These are phyloP conservation scores for Tolypocladium album DNA, from an alignment of 2,329 filamentous ascomycete species.

Conservation along the genomic window DNA sequence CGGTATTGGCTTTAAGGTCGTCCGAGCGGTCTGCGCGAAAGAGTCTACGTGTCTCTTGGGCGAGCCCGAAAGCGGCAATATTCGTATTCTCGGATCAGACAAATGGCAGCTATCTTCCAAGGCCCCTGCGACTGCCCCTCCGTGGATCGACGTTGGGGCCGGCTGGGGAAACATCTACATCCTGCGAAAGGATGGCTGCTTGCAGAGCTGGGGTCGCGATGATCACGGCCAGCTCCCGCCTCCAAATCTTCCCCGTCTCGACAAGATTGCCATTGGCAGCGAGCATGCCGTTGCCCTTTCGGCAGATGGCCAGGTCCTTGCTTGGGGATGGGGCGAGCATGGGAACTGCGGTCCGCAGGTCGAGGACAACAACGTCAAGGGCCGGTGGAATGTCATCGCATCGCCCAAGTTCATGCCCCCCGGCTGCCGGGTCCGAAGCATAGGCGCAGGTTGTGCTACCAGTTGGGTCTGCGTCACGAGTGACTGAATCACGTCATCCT, in stretches of 20 bases:
- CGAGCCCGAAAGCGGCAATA: conserved; percentile 40
- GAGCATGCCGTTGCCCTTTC: conserved; percentile 78
- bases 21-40: conserved; percentile 63
- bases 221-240: conserved; percentile 77
- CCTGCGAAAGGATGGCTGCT: conserved; percentile 44
- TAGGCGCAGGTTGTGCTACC: conserved; percentile 85
- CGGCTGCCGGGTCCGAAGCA: conserved; percentile 39
- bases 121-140: conserved; percentile 39
- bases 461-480: conserved; percentile 57
- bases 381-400: conserved; percentile 56
- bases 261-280: conserved; percentile 68
- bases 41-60: conserved; percentile 74
- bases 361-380: conserved; percentile 55
- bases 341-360: conserved; percentile 79
- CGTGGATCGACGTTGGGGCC: conserved; percentile 60
- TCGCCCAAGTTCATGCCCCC: conserved; percentile 43
- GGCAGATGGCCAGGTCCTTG: conserved; percentile 53
- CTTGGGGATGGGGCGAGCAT: conserved; percentile 97
- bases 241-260: conserved; percentile 43
- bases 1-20: conserved; percentile 48
- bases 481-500: background rate
- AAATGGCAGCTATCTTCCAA: conserved; percentile 57
- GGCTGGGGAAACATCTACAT: conserved; percentile 79
- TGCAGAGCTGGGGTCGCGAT: conserved; percentile 72
- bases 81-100: conserved; percentile 61